Percentiles rank a stretch among this genome's conserved stretches.
phyloP scores from a whole-genome alignment of 2,329 filamentous ascomycete species.

The Alternaria metachromatica region DNA sequence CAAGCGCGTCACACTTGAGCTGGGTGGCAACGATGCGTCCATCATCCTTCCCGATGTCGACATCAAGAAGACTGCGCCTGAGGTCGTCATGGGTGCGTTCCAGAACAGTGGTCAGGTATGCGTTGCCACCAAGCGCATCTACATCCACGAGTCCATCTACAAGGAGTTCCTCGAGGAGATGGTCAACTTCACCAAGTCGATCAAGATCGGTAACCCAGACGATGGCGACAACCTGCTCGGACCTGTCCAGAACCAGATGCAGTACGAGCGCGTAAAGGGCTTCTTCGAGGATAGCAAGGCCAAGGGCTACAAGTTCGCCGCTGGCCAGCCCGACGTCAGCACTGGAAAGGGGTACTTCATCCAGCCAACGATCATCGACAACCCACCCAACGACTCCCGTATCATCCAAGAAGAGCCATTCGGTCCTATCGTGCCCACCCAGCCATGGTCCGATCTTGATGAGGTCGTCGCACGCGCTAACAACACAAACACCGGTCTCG shows the following conservation, averaged over 20 bases:
- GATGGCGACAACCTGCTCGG: constrained; percentile 59
- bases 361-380: constrained; percentile 65
- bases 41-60: constrained; percentile 66
- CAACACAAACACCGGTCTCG: constrained; percentile 58
- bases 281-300: constrained; percentile 64
- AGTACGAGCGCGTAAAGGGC: constrained; percentile 65
- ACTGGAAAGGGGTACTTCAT: constrained; percentile 62
- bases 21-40: constrained; percentile 68
- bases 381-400: constrained; percentile 63
- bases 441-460: constrained; percentile 67
- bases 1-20: constrained; percentile 67
- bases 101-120: constrained; percentile 62
- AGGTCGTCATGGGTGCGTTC: constrained; percentile 61
- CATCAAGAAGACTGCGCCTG: constrained; percentile 56
- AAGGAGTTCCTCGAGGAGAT: constrained; percentile 49
- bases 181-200: constrained; percentile 54
- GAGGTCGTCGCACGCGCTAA: constrained; percentile 58
- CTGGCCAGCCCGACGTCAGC: constrained; percentile 51
- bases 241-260: constrained; percentile 70
- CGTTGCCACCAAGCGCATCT: constrained; percentile 46
- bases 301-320: constrained; percentile 61
- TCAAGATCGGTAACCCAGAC: constrained; percentile 49
- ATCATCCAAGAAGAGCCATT: constrained; percentile 69
- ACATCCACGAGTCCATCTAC: constrained; percentile 50
- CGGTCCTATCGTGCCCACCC: constrained; percentile 69